phyloP scores from a whole-genome alignment of 495 filamentous ascomycete species.

The Aspergillus ostianus region DNA sequence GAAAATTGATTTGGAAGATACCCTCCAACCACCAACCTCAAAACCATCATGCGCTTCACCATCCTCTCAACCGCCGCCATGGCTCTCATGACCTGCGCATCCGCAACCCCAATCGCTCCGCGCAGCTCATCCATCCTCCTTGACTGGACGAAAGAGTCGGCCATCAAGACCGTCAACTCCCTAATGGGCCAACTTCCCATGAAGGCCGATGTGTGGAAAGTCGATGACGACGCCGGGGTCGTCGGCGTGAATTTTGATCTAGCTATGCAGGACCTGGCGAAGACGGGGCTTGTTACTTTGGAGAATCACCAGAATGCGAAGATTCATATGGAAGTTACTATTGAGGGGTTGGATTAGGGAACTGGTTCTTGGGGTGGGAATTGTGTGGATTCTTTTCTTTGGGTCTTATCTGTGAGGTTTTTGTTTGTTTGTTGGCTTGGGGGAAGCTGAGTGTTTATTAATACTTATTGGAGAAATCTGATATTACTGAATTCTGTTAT shows the following conservation, averaged over 20 bases:
- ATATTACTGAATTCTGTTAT: no score
- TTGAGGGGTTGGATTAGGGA: neutral
- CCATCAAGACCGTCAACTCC: slow-evolving; percentile 1
- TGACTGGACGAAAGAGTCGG: neutral
- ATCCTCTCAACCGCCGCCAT: neutral
- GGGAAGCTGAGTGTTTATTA: neutral
- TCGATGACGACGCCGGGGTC: neutral
- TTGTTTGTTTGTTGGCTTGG: neutral
- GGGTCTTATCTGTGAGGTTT: neutral
- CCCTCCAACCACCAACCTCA: neutral
- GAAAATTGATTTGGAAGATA: neutral
- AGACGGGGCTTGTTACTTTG: neutral
- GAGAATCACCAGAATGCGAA: neutral
- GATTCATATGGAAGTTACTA: slow-evolving; percentile 1
- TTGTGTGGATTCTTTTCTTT: neutral
- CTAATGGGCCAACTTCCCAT: slow-evolving; percentile 1
- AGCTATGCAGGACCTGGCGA: neutral
- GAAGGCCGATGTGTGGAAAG: neutral
- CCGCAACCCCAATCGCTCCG: neutral
- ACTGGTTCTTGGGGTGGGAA: neutral
- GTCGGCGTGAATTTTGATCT: slow-evolving; percentile 1
- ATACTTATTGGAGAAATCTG: neutral
- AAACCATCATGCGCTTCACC: neutral
- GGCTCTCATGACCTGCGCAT: neutral
- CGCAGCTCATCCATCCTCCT: neutral